Percentiles rank a stretch among this genome's conserved stretches.
Evolutionary conservation across 2,329 filamentous ascomycete genomes (phyloP).

Genomic region (Fusarium brachygibbosum): DNA sequence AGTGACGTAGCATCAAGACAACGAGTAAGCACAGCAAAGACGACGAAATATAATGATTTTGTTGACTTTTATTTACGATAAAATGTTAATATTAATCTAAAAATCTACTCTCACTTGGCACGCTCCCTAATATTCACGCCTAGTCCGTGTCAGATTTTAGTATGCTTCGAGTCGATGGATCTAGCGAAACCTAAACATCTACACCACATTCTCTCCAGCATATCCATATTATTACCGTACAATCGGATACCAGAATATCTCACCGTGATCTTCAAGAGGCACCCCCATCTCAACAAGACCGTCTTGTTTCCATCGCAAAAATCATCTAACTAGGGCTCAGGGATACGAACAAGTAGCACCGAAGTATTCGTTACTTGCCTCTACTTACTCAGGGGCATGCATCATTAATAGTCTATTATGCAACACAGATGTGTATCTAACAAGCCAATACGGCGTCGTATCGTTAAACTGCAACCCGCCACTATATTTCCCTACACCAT

Average conservation of each 20-base stretch:
- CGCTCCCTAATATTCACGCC: constrained; percentile 13
- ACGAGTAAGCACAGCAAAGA: background rate
- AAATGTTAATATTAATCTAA: background rate
- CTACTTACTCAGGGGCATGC: constrained; percentile 15
- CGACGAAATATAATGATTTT: background rate
- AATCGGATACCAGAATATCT: constrained; percentile 7
- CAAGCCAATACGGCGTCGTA: constrained; percentile 20
- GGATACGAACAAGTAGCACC: constrained; percentile 11
- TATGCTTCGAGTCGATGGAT: background rate
- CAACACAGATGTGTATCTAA: constrained; percentile 30
- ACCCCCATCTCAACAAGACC: background rate
- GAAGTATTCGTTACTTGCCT: constrained; percentile 27
- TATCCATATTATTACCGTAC: constrained; percentile 16
- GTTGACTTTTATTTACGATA: background rate
- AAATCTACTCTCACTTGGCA: constrained; percentile 11
- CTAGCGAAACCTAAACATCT: constrained; percentile 9
- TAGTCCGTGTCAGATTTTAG: constrained; percentile 34
- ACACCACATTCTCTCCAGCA: background rate
- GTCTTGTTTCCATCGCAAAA: constrained; percentile 29
- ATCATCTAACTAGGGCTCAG: background rate
- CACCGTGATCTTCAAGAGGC: constrained; percentile 3
- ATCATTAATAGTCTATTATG: constrained; percentile 19
- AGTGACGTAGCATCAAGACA: constrained; percentile 2
- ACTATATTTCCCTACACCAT: constrained; percentile 81
- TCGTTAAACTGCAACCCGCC: constrained; percentile 16